Conservation (phyloP, 2,329 filamentous ascomycete genomes). For the Fusarium poae region DNA sequence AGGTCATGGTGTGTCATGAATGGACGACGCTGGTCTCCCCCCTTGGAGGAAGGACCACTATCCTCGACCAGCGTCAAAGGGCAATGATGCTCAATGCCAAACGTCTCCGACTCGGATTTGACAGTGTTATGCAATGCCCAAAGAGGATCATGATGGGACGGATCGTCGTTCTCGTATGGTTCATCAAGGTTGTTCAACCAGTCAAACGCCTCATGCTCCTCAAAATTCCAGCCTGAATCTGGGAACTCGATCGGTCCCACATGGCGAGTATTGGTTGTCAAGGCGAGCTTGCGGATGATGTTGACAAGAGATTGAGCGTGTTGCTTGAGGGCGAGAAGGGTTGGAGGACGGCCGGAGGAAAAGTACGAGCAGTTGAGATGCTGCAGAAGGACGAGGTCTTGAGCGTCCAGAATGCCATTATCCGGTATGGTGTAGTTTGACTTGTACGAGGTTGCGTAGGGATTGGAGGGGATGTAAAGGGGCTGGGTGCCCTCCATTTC, state of each 20-base stretch:
- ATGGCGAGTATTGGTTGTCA: constrained; percentile 51
- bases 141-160: constrained; percentile 62
- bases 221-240: constrained; percentile 51
- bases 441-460: constrained; percentile 48
- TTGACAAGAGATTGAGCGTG: constrained; percentile 69
- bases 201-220: constrained; percentile 66
- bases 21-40: constrained; percentile 48
- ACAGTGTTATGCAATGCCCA: constrained; percentile 62
- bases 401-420: constrained; percentile 36
- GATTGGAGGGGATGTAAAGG: constrained; percentile 44
- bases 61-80: constrained; percentile 55
- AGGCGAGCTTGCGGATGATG: constrained; percentile 63
- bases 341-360: constrained; percentile 66
- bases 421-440: constrained; percentile 46
- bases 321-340: constrained; percentile 69
- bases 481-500: constrained; percentile 10
- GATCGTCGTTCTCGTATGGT: constrained; percentile 64
- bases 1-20: constrained; percentile 64
- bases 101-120: constrained; percentile 56
- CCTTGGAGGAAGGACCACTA: constrained; percentile 31
- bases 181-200: constrained; percentile 65
- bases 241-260: constrained; percentile 46
- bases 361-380: constrained; percentile 71
- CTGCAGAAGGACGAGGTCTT: constrained; percentile 46
- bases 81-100: constrained; percentile 61